Evolutionary conservation across 345 rosid genomes (phyloP), one percentile per base, ranked within the genome.

Genomic region (Trapa bicornis): DNA sequence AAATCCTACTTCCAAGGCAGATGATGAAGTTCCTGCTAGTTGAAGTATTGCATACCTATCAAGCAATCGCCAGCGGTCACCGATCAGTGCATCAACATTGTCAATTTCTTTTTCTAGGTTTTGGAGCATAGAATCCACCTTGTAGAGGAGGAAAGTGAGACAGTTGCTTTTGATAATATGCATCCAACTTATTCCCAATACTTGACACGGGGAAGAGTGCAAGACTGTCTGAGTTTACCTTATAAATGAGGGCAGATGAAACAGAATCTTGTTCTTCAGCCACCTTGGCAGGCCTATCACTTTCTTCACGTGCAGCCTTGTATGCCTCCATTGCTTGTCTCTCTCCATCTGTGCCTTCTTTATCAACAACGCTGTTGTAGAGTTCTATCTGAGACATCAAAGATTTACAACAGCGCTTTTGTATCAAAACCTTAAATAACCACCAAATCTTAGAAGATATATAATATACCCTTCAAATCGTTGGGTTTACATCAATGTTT

Each of bases 31-130:
- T 11, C 16, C 16, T 7, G 4, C 41, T 10, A 41, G 53, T 6
- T 7, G 6, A 64, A 29, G 32, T 1, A 43, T 43, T 62, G 69
- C 65, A 71, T 65, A 90, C 97, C 97, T 90, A 78, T 91, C 96
- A 57, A 91, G 96, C 68, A 91, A 66, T 74, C 71, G 80, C 92
- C 91, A 91, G 15, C 79, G 81, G 73, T 88, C 89, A 68, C 97
- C 96, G 47, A 91, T 91, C 77, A 74, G 79, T 50, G 81, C 83
- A 84, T 91, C 97, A 50, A 88, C 93, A 72, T 77, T 83, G 72
- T 91, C 96, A 72, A 91, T 88, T 81, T 91, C 97, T 70, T 91
- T 88, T 79, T 91, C 96, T 22, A 91, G 92, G 76, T 88, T 87
- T 65, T 88, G 91, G 36, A 91, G 84, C 91, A 91, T 79, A 64